Base-by-base conservation (phyloP, 2,329 filamentous ascomycete genomes). In the Ascochyta rabiei region DNA sequence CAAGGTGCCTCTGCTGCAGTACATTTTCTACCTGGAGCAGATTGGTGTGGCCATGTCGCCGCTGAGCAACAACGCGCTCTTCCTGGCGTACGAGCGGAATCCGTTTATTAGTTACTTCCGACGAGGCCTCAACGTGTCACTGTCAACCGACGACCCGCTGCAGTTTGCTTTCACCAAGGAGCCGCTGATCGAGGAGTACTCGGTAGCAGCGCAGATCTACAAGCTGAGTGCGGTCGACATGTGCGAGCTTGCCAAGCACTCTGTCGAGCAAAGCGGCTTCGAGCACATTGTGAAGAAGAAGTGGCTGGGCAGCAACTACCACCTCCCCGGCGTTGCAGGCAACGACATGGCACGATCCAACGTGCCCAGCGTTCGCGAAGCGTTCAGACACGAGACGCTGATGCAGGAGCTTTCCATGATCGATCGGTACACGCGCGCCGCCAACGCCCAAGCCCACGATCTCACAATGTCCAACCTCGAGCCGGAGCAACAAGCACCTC, bases 31-130 rank as follows among this genome's bases (percentile, higher is more conserved):
- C 69, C 85, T 99, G 18, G 93, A 99, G 71, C 93, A 98, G 72
- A 97, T 99, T 59, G 95, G 95, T 53, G 95, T 99, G 60, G 95
- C 95, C 57, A 99, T 99, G 95, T 98, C 93, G n/a, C 95, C 95
- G 2, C 82, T 99, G 40, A 96, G 92, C 75, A 99, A 99, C 80
- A 99, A 99, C 67, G 95, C 95, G 0, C 79, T 99, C 28, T 99
- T 99, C 78, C 79, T 99, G 47, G 92, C 93, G 1, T 98, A 99
- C 70, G 95, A 99, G 75, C 87, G 96, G 55, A 99, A 99, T 66
- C 95, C 95, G 0, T 99, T 96, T 77, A 83, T 96, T 65, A 90
- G 90, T 68, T 99, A 99, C 77, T 99, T 99, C 81, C 89, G 90
- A 70, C 88, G 95, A 50, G 95, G 95, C 0, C 79, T 99, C 46